Evolutionary conservation across 208 protist genomes (phyloP), one percentile per base, ranked within the genome.

Genomic region (Crithidia mellificae): DNA sequence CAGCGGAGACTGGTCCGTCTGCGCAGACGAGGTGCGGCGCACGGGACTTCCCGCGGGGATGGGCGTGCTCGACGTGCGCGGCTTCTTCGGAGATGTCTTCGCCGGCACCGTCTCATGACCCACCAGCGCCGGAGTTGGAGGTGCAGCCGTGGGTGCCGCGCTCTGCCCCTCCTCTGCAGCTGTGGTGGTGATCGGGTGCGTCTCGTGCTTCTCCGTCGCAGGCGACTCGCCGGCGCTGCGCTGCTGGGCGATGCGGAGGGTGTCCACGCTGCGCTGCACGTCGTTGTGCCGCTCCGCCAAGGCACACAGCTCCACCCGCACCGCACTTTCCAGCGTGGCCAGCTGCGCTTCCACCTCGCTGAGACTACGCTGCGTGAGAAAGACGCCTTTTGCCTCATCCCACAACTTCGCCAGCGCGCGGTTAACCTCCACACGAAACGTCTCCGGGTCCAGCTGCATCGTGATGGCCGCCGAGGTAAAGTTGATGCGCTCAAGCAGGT

Each of bases 401-500:
- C 90, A 95, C 12, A 93, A 74, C 64, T 77, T 89, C 24, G 75
- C 79, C 44, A 91, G 51, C 0, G 87, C 87, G n/a, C 72, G 64
- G 22, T 87, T 81, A 32, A 95, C 81, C 54, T 84, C 77, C 15
- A 72, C 61, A 27, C 87, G 82, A 32, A 95, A 73, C 41, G 81
- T 69, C 15, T 80, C 79, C 11, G 77, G 67, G 55, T 85, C 69
- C 17, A 54, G 56, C 14, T 65, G 68, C 43, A 77, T 55, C 22
- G 81, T 69, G 25, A 77, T 68, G 14, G 81, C 77, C 20, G 74
- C 72, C 7, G 77, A 68, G 24, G 87, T 57, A 27, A 77, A 39
- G 64, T 85, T 81, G 63, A 95, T 77, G 30, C 87, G 81, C 32
- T 95, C 87, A 25, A 92, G 53, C n/a, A 95, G 55, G 64, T 95